phyloP scores from a whole-genome alignment of 768 basidiomycete species.

The Serendipita sp. region DNA sequence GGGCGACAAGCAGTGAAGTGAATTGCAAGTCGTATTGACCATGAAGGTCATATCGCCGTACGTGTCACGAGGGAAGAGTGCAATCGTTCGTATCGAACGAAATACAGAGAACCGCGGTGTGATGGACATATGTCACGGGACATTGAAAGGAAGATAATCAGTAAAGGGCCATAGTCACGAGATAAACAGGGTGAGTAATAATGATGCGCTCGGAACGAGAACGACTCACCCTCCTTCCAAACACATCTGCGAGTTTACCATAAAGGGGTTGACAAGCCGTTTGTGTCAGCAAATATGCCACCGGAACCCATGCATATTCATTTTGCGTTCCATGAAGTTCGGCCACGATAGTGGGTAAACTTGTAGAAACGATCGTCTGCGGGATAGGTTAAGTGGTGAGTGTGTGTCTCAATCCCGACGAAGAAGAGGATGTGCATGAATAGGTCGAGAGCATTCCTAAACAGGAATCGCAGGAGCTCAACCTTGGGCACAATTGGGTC shows the following conservation, averaged over 20 bases:
- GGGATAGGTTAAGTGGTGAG: slow-evolving; percentile 7
- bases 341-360: slow-evolving; percentile 61
- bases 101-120: too few species aligned
- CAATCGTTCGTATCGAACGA: too few species aligned
- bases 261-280: slow-evolving; percentile 75
- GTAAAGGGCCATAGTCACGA: slow-evolving; percentile 8
- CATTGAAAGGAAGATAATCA: background rate
- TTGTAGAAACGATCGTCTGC: slow-evolving; percentile 64
- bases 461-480: background rate
- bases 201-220: background rate
- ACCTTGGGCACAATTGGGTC: too few species aligned
- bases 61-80: background rate
- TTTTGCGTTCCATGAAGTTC: slow-evolving; percentile 48
- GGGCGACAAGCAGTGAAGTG: too few species aligned
- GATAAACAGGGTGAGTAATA: background rate
- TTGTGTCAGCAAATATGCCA: slow-evolving; percentile 72
- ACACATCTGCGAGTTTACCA: slow-evolving; percentile 60
- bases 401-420: slow-evolving; percentile 1
- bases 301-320: slow-evolving; percentile 76
- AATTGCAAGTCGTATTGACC: background rate
- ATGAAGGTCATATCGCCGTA: too few species aligned
- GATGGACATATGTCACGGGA: background rate
- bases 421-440: background rate
- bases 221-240: slow-evolving; percentile 53
- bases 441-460: slow-evolving; percentile 7